phyloP scores from a whole-genome alignment of 2,329 filamentous ascomycete species.

The Curvularia sp. region DNA sequence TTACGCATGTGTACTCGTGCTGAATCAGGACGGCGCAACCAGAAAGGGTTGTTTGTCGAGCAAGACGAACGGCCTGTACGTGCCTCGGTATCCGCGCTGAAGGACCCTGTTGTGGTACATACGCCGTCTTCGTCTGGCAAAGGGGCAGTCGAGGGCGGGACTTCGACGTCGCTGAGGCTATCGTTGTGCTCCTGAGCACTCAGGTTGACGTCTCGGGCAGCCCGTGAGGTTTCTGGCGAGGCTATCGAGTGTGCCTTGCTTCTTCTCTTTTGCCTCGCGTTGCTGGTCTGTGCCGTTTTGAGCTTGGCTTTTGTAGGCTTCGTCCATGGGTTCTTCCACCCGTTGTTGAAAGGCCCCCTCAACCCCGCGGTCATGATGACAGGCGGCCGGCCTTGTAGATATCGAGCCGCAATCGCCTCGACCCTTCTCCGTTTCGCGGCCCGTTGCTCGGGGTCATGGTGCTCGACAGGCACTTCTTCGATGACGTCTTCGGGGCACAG shows the following conservation, averaged over 20 bases:
- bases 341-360: conserved; percentile 65
- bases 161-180: conserved; percentile 22
- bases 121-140: conserved; percentile 17
- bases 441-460: conserved; percentile 65
- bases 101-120: conserved; percentile 26
- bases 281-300: neutral
- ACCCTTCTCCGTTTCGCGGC: conserved; percentile 63
- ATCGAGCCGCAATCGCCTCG: conserved; percentile 66
- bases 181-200: conserved; percentile 14
- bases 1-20: conserved; percentile 12
- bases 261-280: conserved; percentile 1
- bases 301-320: conserved; percentile 7
- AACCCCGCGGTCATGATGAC: conserved; percentile 67
- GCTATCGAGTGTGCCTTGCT: conserved; percentile 5
- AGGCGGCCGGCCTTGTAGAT: conserved; percentile 63
- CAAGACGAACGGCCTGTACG: conserved; percentile 21
- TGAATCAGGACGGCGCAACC: conserved; percentile 34
- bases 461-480: conserved; percentile 55
- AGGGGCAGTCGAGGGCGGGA: conserved; percentile 29
- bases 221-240: conserved; percentile 33
- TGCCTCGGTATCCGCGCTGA: conserved; percentile 26
- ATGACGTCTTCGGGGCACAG: conserved; percentile 53
- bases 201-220: conserved; percentile 8
- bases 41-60: conserved; percentile 31
- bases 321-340: conserved; percentile 50